Base-by-base conservation (phyloP, 139 green algal species). In the Picocystis salinarum region DNA sequence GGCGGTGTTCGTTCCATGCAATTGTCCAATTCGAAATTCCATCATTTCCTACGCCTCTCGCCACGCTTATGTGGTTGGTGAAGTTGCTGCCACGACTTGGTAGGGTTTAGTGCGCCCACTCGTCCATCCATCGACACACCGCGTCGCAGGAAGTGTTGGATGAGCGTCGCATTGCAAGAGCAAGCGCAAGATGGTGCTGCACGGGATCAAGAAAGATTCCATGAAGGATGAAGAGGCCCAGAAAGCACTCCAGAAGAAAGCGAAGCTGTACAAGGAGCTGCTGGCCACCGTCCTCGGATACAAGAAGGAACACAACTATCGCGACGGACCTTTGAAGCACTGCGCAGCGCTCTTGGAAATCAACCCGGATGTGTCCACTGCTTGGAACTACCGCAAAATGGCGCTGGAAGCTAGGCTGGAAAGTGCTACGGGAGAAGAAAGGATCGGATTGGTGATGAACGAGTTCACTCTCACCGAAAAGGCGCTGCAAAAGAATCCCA, bases 331-430 rank as follows among this genome's bases (percentile, higher is more conserved):
- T 7, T 34, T 82, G 28, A 41, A 30, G 3, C 28, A 73, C 7
- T 30, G 50, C n/a, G 58, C 39, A 12, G 66, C 58, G 46, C 62
- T 88, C 13, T 42, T 84, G 25, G 61, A 83, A 50, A 59, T 80
- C 12, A 85, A 84, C 40, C 79, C 70, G 6, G 78, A 95, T 61
- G 67, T 86, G 10, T 7, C 9, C 61, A 92, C 79, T 1, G 68
- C 82, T 5, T 96, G 85, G 85, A 92, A 92, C 58, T 83, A 73
- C 29, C 52, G 82, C 5, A 56, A 78, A 1, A 70, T 83, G 51
- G 67, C 65, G 2, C 51, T 91, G 28, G 28, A 33, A 13, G 30
- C 52, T 3, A 59, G 58, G 22, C 50, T 80, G 45, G 29, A 56
- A n/a, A 55, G 0, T 40, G 44, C 10, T 67, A 73, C 6, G 59